Evolutionary conservation across 176 grass and related monocot species (phyloP), one percentile per base, ranked within the genome.

Genomic region (Carex pumila): DNA sequence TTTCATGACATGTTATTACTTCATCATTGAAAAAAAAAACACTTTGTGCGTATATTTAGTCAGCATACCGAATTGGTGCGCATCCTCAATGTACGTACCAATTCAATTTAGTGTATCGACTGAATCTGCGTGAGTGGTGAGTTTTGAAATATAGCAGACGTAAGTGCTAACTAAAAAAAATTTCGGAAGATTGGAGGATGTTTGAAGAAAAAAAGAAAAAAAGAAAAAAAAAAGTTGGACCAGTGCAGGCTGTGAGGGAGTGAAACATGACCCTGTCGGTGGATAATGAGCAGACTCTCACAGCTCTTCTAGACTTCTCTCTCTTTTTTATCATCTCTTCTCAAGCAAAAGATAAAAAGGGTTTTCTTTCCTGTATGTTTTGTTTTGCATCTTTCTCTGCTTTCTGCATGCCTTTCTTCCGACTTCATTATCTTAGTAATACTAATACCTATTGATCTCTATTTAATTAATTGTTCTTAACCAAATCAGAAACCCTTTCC

Each of bases 181-280:
- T 34, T 70, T 43, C 0, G 31, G 8, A 62, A 62, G 60, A 8
- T 62, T n/a, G 66, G 66, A 76, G 72, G 72, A 55, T 55, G 72
- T 55, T 54, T 76, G 0, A 45, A 65, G 79, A 66, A 82, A 82
- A 63, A 66, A 50, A 82, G 39, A 15, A 15, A 2, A 43, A 25
- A 25, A 25, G 25, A 25, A 25, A 66, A 8, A 2, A 45, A 80
- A 81, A 25, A 65, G 82, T 89, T 87, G 87, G 82, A 73, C 90
- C 81, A 32, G 86, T 88, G 84, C 88, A 86, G 84, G 74, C 75
- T 84, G 73, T 57, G 92, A 45, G 82, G 92, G 61, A 86, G 88
- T 87, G 84, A 94, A 91, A 88, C 84, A 90, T 85, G 86, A 77
- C 81, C 59, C 88, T 92, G 93, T 90, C 88, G 88, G 90, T 92